Base-by-base conservation (phyloP, 495 filamentous ascomycete genomes). In the Lasiosphaeria ovina region DNA sequence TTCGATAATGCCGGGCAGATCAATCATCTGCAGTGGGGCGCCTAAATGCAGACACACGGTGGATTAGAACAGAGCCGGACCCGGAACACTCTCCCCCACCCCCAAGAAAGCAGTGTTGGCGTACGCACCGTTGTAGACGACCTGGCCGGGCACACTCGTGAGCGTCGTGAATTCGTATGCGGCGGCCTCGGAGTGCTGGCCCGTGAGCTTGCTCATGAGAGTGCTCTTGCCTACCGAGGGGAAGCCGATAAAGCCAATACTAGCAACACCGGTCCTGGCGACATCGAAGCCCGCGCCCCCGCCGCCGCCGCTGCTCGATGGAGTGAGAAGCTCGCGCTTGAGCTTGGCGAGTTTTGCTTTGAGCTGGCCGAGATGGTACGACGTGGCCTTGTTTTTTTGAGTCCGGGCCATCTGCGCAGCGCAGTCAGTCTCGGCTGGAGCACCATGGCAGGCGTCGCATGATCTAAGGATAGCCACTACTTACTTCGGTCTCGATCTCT, bases 131-230 rank as follows among this genome's bases (percentile, higher is more conserved):
- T 98, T 98, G 76, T 97, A 98, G 67, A 88, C 76, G 50, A 98
- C 93, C 80, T 97, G 95, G 51, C 94, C 94, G 54, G 94, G 94
- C 34, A 98, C 94, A 55, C 93, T 97, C 49, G 94, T 98, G 69
- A 98, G 82, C 62, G 94, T 98, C 57, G 94, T 98, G 77, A 98
- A 98, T 70, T 98, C 94, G 75, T 98, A 98, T 40, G 93, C 94
- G 38, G 94, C 94, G 45, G 85, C 94, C 82, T 98, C 94, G 4
- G 95, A 98, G 71, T 98, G 93, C 73, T 96, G 92, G 44, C 94
- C 94, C 32, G 94, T 98, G 68, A 98, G 78, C 72, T 81, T 85
- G 75, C 87, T 96, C 91, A 98, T 95, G 66, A 98, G 80, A 48
- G 94, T 98, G 82, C 90, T 95, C 80, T 98, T 98, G 47, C 94